Conservation (phyloP, 2,329 filamentous ascomycete genomes). For the Curvularia lunata region DNA sequence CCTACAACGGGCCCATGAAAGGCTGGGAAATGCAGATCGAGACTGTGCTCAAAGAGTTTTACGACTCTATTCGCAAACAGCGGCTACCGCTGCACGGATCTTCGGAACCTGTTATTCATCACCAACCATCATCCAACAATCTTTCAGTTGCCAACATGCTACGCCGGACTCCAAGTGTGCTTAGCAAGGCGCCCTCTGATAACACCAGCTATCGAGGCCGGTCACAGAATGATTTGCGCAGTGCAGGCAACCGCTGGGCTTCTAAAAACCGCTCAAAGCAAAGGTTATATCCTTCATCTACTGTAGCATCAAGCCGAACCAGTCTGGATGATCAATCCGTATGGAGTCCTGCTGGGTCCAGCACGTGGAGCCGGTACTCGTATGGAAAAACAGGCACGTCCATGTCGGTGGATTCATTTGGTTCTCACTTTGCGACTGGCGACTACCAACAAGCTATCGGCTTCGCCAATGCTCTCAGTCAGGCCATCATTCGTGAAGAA, state of each 20-base stretch:
- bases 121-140: constrained; percentile 61
- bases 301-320: constrained; percentile 87
- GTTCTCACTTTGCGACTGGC: constrained; percentile 73
- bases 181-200: constrained; percentile 93
- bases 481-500: constrained; percentile 94
- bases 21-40: constrained; percentile 92
- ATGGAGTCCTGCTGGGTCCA: constrained; percentile 91
- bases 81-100: constrained; percentile 85
- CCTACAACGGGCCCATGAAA: constrained; percentile 75
- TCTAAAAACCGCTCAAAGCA: constrained; percentile 86
- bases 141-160: constrained; percentile 76
- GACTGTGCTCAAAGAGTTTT: constrained; percentile 88
- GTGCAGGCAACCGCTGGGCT: constrained; percentile 74
- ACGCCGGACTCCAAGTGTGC: constrained; percentile 84
- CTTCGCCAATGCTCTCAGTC: constrained; percentile 94
- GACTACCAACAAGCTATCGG: constrained; percentile 97
- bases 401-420: constrained; percentile 90
- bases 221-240: constrained; percentile 65
- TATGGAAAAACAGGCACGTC: constrained; percentile 89
- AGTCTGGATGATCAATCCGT: constrained; percentile 92
- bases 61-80: constrained; percentile 84
- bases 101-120: constrained; percentile 54
- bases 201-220: constrained; percentile 75
- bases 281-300: constrained; percentile 75
- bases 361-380: constrained; percentile 94